Evolutionary conservation across 2,329 filamentous ascomycete genomes (phyloP).

Genomic region (Fusarium armeniacum): DNA sequence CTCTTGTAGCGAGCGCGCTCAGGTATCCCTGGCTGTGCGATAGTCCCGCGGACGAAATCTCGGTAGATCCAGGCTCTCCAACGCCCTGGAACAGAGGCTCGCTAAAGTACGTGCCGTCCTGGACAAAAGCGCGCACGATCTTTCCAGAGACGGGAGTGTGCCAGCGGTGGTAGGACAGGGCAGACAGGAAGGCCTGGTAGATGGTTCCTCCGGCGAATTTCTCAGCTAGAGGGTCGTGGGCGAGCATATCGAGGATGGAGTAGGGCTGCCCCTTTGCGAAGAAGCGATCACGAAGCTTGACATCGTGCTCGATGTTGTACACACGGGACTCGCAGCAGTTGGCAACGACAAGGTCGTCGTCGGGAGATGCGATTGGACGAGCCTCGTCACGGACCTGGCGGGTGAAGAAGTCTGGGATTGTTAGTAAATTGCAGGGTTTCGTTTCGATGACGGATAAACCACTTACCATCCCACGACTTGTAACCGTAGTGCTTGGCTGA

Average conservation of each 20-base stretch:
- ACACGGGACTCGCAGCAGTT: slow-evolving; percentile 76
- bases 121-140: slow-evolving; percentile 68
- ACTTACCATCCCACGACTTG: slow-evolving; percentile 74
- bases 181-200: slow-evolving; percentile 78
- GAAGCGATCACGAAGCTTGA: slow-evolving; percentile 71
- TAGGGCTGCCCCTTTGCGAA: slow-evolving; percentile 80
- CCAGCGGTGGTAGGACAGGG: slow-evolving; percentile 79
- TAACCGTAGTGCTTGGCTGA: slow-evolving; percentile 68
- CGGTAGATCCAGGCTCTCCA: slow-evolving; percentile 48
- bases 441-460: no score
- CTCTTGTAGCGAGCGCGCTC: slow-evolving; percentile 75
- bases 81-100: slow-evolving; percentile 63
- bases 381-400: slow-evolving; percentile 66
- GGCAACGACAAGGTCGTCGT: slow-evolving; percentile 67
- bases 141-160: slow-evolving; percentile 76
- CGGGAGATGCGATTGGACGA: slow-evolving; percentile 70
- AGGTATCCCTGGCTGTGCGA: slow-evolving; percentile 74
- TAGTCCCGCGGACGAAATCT: slow-evolving; percentile 60
- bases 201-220: slow-evolving; percentile 74
- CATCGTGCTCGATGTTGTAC: slow-evolving; percentile 65
- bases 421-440: background rate
- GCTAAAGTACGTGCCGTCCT: slow-evolving; percentile 77
- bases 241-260: slow-evolving; percentile 74
- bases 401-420: slow-evolving; percentile 71
- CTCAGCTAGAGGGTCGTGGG: slow-evolving; percentile 64